Evolutionary conservation across 768 basidiomycete species (phyloP), one percentile per base, ranked within the genome.

Genomic region (Dioszegia hungarica): DNA sequence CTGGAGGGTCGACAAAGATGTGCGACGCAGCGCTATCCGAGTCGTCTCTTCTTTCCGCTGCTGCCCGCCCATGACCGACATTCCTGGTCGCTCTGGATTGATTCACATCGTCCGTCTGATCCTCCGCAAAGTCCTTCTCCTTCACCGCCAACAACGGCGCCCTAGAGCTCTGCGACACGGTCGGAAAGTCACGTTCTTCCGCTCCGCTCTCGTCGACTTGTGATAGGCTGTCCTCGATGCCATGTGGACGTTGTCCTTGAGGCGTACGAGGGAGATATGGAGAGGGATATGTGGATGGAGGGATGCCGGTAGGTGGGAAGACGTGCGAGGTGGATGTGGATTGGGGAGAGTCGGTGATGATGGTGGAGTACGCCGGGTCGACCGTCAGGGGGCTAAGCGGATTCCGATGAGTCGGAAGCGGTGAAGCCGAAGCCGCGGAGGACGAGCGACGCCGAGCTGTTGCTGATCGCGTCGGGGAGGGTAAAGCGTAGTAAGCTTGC

Each of bases 321-420:
- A 51, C 22, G 14, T 36, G 34, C 2, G 49, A 51, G 5, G 49
- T 51, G 8, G 49, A 22, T 2, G 49, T 51, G 11, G 49, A 51
- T 33, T 51, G 49, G 12, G 49, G 49, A 22, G 49, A 51, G 17
- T 51, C 49, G 25, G 49, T 51, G 36, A 51, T 36, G 9, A 38
- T 24, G 37, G 37, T 51, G 22, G 34, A 5, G 17, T 34, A 51
- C 19, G 34, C 34, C 25, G 49, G 49, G 27, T 51, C 49, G 15
- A 38, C 24, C 12, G 2, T 24, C 20, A 51, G 22, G 2, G 49
- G 49, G 37, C 36, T 51, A 4, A 15, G 19, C 6, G 49, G 36
- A 15, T 31, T 28, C 11, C 11, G 45, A 17, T 27, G 31, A 14
- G 31, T 24, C 4, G 45, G 43, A 24, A 22, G 39, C 39, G 43